Evolutionary conservation across 768 basidiomycete genomes (phyloP), one percentile per base, ranked within the genome.

Genomic region (Xanthoconium stramineum): DNA sequence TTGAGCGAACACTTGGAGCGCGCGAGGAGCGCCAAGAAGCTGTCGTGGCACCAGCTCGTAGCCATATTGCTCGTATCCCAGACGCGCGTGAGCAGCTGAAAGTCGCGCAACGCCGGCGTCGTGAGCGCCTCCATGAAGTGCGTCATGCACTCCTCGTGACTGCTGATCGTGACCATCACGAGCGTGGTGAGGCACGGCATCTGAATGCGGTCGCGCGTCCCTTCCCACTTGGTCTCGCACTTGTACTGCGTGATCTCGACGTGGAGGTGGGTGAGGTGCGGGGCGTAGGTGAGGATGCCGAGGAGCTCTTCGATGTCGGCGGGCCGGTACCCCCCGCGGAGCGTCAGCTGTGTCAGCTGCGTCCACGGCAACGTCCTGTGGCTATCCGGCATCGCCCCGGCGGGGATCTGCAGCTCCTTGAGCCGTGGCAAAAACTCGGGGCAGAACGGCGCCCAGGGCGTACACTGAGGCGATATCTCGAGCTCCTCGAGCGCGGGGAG

Each of bases 361-460:
- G 69, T 67, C 69, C 69, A 70, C 20, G 69, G 69, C 17, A 69
- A n/a, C n/a, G 69, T 71, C 13, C 48, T 52, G 57, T 69, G 68
- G 52, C 68, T 69, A 17, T 69, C 68, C 17, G 68, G 66, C 68
- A 69, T 69, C 37, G 64, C 61, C 32, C 68, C 68, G 0, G 68
- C 68, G 7, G 68, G 68, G n/a, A 69, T 62, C 63, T 69, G 68
- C 19, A 69, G 35, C 44, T 70, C 69, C 10, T 36, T 61, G 12
- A 69, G 40, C 1, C 57, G 61, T 0, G 69, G 69, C 1, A 71
- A 3, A 14, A 54, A 59, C 42, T 69, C 69, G 50, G 69, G 67
- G 10, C 56, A 48, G 55, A 70, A 71, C 9, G 69, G 69, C 9
- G 63, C 65, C 69, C 69, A 71, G 35, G 67, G 69, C 0, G 65